These are phyloP conservation scores for Aspergillus cristatus DNA, from an alignment of 495 filamentous ascomycete genomes.

Conservation along the genomic window DNA sequence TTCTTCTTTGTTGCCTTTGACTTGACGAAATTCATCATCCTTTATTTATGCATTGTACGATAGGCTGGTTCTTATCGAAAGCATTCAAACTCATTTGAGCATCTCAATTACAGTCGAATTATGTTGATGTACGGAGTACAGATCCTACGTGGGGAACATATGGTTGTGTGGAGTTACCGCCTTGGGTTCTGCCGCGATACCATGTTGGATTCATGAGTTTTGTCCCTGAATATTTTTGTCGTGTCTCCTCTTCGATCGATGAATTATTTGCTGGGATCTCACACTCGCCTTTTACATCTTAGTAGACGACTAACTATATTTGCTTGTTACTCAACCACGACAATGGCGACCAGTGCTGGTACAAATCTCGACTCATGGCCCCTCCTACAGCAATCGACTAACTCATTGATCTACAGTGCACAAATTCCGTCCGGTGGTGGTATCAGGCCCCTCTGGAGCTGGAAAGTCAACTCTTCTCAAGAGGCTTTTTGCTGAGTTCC, in stretches of 20 bases:
- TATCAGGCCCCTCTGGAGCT: slow-evolving; percentile 77
- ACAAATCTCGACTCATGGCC: no score
- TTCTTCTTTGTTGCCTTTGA: neutral
- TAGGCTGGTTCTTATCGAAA: slow-evolving; percentile 8
- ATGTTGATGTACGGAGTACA: no score
- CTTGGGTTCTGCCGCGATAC: slow-evolving; percentile 1
- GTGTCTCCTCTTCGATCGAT: slow-evolving; percentile 7
- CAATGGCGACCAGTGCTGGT: slow-evolving; percentile 25
- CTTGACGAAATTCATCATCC: slow-evolving; percentile 1
- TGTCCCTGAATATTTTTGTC: no score
- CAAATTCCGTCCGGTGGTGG: slow-evolving; percentile 60
- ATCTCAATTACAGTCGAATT: neutral
- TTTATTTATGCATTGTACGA: slow-evolving; percentile 5
- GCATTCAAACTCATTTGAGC: no score
- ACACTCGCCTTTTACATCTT: slow-evolving; percentile 4
- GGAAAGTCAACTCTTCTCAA: slow-evolving; percentile 85
- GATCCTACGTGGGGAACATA: no score
- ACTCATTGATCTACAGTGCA: slow-evolving; percentile 15
- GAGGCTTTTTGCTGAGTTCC: slow-evolving; percentile 57
- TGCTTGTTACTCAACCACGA: slow-evolving; percentile 5
- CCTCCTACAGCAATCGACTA: no score
- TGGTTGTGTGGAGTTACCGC: slow-evolving; percentile 7
- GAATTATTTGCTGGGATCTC: slow-evolving; percentile 11
- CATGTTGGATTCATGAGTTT: no score
- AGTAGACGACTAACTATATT: neutral